Conservation (phyloP, 1,139 yeast genomes). For the Yamadazyma spencermartinsiae region DNA sequence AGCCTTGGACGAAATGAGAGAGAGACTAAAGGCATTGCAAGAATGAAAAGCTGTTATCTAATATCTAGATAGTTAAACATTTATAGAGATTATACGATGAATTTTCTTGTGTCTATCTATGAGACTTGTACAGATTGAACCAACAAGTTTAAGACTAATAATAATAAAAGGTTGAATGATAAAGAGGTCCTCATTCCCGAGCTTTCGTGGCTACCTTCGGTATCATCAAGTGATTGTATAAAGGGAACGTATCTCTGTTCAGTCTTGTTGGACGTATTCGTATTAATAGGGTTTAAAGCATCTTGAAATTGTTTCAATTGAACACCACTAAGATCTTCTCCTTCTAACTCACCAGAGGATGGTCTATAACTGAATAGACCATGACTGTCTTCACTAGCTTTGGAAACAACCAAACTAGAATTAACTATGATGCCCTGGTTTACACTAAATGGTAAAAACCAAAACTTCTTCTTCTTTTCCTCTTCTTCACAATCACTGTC, state of each 20-base stretch:
- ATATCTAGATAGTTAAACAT: constrained; percentile 1
- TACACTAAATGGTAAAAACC: constrained; percentile 17
- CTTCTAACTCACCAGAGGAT: constrained; percentile 6
- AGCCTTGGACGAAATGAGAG: constrained; percentile 83
- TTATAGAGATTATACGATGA: constrained; percentile 9
- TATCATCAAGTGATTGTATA: constrained; percentile 10
- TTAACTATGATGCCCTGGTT: constrained; percentile 12
- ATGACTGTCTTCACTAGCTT: constrained; percentile 8
- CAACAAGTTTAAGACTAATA: constrained; percentile 7
- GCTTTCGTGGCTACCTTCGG: constrained; percentile 8
- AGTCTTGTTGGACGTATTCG: background rate
- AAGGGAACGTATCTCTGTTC: constrained; percentile 4
- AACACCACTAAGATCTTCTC: constrained; percentile 2
- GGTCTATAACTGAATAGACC: constrained; percentile 13
- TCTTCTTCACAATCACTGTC: constrained; percentile 11
- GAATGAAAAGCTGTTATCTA: too few species aligned
- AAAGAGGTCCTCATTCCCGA: constrained; percentile 2
- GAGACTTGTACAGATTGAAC: too few species aligned
- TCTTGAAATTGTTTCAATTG: background rate
- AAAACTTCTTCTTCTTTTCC: constrained; percentile 17
- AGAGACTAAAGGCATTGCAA: constrained; percentile 82
- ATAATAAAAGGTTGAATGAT: background rate
- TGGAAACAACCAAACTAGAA: constrained; percentile 13
- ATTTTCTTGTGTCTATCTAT: too few species aligned
- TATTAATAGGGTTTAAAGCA: background rate